phyloP scores from a whole-genome alignment of 805 yeast genomes.

The Wickerhamomyces queroliae region DNA sequence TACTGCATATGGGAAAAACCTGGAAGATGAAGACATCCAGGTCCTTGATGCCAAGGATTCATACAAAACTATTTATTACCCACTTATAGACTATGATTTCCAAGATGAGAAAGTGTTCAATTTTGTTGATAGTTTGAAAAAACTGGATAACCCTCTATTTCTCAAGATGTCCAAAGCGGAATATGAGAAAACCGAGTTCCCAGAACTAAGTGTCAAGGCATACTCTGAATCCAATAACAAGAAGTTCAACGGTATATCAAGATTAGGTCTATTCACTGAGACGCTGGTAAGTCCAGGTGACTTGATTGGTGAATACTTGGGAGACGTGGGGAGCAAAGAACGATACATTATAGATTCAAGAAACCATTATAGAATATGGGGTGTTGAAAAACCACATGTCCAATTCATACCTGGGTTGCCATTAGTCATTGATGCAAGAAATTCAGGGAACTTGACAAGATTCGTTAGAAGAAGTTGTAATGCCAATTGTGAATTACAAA shows the following conservation, averaged over 20 bases:
- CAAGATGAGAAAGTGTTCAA: slow-evolving; percentile 35
- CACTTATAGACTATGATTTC: slow-evolving; percentile 31
- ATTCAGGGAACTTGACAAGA: slow-evolving; percentile 68
- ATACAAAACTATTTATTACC: slow-evolving; percentile 26
- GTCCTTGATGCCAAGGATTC: slow-evolving; percentile 31
- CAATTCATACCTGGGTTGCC: slow-evolving; percentile 52
- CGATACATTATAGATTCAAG: slow-evolving; percentile 58
- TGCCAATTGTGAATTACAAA: slow-evolving; percentile 65
- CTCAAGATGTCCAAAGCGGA: slow-evolving; percentile 18
- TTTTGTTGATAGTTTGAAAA: slow-evolving; percentile 36
- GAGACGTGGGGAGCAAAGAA: slow-evolving; percentile 63
- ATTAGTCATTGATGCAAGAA: slow-evolving; percentile 73
- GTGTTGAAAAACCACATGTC: slow-evolving; percentile 57
- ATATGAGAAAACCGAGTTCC: slow-evolving; percentile 20
- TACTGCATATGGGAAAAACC: slow-evolving; percentile 23
- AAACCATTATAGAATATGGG: slow-evolving; percentile 77
- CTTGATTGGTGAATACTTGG: slow-evolving; percentile 56
- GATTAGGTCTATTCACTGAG: slow-evolving; percentile 52
- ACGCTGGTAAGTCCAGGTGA: slow-evolving; percentile 37
- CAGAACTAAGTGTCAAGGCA: slow-evolving; percentile 42
- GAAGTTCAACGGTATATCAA: slow-evolving; percentile 57
- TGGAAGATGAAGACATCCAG: slow-evolving; percentile 28
- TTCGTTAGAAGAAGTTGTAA: slow-evolving; percentile 72
- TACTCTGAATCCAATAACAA: slow-evolving; percentile 53
- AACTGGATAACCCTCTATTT: slow-evolving; percentile 10